Evolutionary conservation across 2,329 filamentous ascomycete species (phyloP).

Genomic region (Periglandula ipomoeae): DNA sequence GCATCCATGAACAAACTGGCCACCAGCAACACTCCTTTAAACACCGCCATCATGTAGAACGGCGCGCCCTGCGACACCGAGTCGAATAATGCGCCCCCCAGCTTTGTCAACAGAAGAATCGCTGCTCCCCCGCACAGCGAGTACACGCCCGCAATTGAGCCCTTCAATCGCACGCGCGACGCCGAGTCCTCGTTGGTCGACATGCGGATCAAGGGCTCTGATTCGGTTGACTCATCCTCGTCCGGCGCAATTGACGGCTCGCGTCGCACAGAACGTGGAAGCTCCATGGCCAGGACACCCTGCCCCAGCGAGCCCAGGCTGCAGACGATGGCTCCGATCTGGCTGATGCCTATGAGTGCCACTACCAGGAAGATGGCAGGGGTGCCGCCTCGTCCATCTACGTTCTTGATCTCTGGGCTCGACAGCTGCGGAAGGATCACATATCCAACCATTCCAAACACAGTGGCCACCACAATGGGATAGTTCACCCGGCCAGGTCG

Average conservation of each 20-base stretch:
- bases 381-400: conserved; percentile 56
- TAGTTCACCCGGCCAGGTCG: conserved; percentile 57
- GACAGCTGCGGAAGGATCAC: conserved; percentile 62
- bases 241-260: conserved; percentile 22
- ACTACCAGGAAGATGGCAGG: conserved; percentile 66
- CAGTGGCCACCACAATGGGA: conserved; percentile 63
- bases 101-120: conserved; percentile 83
- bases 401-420: conserved; percentile 63
- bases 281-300: conserved; percentile 56
- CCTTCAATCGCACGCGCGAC: conserved; percentile 62
- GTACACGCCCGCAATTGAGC: conserved; percentile 90
- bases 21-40: conserved; percentile 66
- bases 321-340: conserved; percentile 95
- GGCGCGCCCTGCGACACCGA: conserved; percentile 63
- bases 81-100: conserved; percentile 84
- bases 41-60: conserved; percentile 88
- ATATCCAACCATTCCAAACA: conserved; percentile 72
- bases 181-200: conserved; percentile 22
- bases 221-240: conserved; percentile 32
- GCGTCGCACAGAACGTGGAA: conserved; percentile 18
- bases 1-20: conserved; percentile 44
- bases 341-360: conserved; percentile 76
- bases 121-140: conserved; percentile 83
- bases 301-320: conserved; percentile 80
- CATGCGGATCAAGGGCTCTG: conserved; percentile 29